Conservation (phyloP, 2,329 filamentous ascomycete genomes). For the Ceratocystis colombiana region DNA sequence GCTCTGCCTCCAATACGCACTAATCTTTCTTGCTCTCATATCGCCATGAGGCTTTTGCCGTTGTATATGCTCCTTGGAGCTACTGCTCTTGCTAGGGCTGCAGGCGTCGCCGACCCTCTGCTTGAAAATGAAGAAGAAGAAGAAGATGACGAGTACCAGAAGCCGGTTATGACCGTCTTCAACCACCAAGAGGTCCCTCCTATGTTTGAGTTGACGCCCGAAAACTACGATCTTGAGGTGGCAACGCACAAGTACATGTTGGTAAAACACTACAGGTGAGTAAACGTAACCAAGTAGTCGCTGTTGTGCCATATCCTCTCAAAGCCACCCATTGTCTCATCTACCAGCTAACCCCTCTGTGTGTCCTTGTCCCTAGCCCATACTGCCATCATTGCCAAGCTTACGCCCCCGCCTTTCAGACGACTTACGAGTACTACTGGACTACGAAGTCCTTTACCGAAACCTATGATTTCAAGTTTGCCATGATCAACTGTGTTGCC, state of each 20-base stretch:
- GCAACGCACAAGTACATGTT: slow-evolving; percentile 45
- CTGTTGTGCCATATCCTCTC: neutral
- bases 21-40: neutral
- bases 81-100: slow-evolving; percentile 33
- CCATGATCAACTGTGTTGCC: slow-evolving; percentile 72
- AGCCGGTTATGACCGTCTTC: slow-evolving; percentile 45
- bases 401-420: slow-evolving; percentile 80
- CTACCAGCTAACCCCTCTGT: slow-evolving; percentile 26
- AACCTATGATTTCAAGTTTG: slow-evolving; percentile 87
- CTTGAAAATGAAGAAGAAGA: slow-evolving; percentile 35
- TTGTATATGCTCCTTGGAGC: slow-evolving; percentile 41
- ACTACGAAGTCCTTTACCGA: slow-evolving; percentile 71
- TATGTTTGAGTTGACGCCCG: slow-evolving; percentile 48
- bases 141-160: slow-evolving; percentile 16
- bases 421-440: slow-evolving; percentile 87
- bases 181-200: slow-evolving; percentile 58
- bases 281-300: neutral
- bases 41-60: slow-evolving; percentile 39
- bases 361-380: slow-evolving; percentile 37
- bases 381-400: slow-evolving; percentile 63
- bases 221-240: slow-evolving; percentile 48
- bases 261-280: slow-evolving; percentile 59
- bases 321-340: neutral
- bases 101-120: slow-evolving; percentile 13
- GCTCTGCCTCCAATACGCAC: neutral